Conservation (phyloP, 805 yeast species). For the Candida boleticola region DNA sequence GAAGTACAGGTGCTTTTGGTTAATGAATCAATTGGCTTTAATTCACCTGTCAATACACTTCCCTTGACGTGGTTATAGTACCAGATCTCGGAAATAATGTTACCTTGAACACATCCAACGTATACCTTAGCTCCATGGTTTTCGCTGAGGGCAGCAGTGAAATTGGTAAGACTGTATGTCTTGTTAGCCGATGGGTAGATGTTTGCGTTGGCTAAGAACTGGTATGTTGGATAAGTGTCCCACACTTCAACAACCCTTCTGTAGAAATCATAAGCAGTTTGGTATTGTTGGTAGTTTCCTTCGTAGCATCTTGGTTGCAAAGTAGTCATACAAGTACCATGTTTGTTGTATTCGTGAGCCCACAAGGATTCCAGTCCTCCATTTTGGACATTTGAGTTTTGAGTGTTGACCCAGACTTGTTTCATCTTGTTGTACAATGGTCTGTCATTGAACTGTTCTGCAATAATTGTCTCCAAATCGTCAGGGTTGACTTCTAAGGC, state of each 20-base stretch:
- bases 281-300: constrained; percentile 22
- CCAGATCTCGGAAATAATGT: constrained; percentile 65
- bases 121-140: constrained; percentile 57
- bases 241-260: constrained; percentile 57
- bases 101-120: constrained; percentile 53
- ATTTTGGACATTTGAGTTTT: constrained; percentile 49
- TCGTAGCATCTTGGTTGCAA: constrained; percentile 70
- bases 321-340: constrained; percentile 88
- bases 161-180: constrained; percentile 57
- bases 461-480: constrained; percentile 39
- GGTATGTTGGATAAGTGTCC: constrained; percentile 60
- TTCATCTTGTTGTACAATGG: constrained; percentile 59
- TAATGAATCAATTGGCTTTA: constrained; percentile 56
- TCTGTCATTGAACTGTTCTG: constrained; percentile 39
- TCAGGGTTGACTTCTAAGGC: constrained; percentile 54
- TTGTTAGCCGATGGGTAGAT: constrained; percentile 61
- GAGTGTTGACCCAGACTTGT: constrained; percentile 68
- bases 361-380: constrained; percentile 51
- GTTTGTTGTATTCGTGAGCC: constrained; percentile 93
- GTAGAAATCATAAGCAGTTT: constrained; percentile 68
- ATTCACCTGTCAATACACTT: constrained; percentile 63
- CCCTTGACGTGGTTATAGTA: constrained; percentile 78
- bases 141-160: constrained; percentile 49
- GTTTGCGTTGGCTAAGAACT: constrained; percentile 65
- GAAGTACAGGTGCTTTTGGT: constrained; percentile 59